phyloP scores from a whole-genome alignment of 371 early-diverging fungal genomes.

The Zopfochytrium polystomum region DNA sequence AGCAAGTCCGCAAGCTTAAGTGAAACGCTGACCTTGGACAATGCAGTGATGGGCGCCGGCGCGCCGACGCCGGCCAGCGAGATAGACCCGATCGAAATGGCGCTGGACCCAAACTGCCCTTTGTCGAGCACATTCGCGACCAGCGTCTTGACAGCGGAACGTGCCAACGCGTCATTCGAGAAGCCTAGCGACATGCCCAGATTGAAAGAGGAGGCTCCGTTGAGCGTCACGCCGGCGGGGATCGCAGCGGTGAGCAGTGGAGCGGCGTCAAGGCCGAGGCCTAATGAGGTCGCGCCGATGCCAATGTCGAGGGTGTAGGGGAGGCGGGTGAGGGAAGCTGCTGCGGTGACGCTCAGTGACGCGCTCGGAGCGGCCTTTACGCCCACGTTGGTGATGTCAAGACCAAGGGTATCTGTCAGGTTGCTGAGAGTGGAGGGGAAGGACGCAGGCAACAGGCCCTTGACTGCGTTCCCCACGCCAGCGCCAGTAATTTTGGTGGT shows the following conservation, averaged over 20 bases:
- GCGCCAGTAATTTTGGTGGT: background rate
- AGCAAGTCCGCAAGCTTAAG: background rate
- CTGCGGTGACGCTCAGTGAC: too few species aligned
- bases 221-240: conserved; percentile 26
- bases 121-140: background rate
- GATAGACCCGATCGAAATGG: background rate
- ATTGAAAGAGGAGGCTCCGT: background rate
- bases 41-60: background rate
- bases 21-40: background rate
- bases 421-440: background rate
- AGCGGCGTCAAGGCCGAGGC: conserved; percentile 23
- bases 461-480: background rate
- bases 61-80: background rate
- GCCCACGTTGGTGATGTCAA: too few species aligned
- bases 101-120: background rate
- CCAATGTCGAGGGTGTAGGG: conserved; percentile 9
- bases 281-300: background rate
- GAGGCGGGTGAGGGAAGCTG: too few species aligned
- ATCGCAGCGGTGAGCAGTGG: conserved; percentile 12
- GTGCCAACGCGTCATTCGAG: background rate
- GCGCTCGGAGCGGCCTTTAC: too few species aligned
- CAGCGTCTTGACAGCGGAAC: background rate
- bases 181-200: conserved; percentile 4
- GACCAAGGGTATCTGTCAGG: too few species aligned
- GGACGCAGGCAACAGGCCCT: background rate